Evolutionary conservation across 768 basidiomycete genomes (phyloP).

Genomic region (Boletus sp.): DNA sequence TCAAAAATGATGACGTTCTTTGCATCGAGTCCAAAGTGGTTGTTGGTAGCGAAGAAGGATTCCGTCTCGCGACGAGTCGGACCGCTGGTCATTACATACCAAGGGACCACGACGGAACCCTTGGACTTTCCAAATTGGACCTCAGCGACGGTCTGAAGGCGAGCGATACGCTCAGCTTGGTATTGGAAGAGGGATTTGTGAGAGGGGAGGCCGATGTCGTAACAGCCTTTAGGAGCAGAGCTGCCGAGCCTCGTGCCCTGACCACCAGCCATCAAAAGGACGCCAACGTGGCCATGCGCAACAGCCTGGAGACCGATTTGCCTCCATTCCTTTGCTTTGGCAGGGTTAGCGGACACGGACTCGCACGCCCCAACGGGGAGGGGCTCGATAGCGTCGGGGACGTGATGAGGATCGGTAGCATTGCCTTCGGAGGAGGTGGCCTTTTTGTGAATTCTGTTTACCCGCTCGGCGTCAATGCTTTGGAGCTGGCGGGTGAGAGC

Average conservation of each 20-base stretch:
- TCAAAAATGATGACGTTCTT: conserved; percentile 91
- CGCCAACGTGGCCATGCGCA: conserved; percentile 81
- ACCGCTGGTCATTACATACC: conserved; percentile 99
- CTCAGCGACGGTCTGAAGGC: conserved; percentile 76
- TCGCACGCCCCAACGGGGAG: conserved; percentile 75
- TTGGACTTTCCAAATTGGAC: conserved; percentile 46
- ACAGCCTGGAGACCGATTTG: conserved; percentile 76
- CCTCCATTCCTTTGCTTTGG: conserved; percentile 72
- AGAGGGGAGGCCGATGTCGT: conserved; percentile 92
- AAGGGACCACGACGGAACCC: conserved; percentile 74
- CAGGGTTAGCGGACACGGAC: conserved; percentile 50
- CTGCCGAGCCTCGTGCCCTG: conserved; percentile 95
- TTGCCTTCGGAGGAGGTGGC: conserved; percentile 67
- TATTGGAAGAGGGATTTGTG: conserved; percentile 94
- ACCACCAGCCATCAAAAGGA: conserved; percentile 96
- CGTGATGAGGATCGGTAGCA: conserved; percentile 36
- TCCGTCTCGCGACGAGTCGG: conserved; percentile 89
- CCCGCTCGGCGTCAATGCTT: conserved; percentile 81
- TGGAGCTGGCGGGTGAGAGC: conserved; percentile 70
- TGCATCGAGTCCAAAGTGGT: conserved; percentile 76
- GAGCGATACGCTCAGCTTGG: conserved; percentile 93
- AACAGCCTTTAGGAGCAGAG: conserved; percentile 93
- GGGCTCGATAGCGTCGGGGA: conserved; percentile 64
- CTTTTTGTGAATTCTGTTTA: conserved; percentile 82
- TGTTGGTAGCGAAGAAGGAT: conserved; percentile 72